A percentile compares a stretch with the other conserved stretches of the same genome.
phyloP scores from a whole-genome alignment of 306 rosid species.

The Abrus precatorius region DNA sequence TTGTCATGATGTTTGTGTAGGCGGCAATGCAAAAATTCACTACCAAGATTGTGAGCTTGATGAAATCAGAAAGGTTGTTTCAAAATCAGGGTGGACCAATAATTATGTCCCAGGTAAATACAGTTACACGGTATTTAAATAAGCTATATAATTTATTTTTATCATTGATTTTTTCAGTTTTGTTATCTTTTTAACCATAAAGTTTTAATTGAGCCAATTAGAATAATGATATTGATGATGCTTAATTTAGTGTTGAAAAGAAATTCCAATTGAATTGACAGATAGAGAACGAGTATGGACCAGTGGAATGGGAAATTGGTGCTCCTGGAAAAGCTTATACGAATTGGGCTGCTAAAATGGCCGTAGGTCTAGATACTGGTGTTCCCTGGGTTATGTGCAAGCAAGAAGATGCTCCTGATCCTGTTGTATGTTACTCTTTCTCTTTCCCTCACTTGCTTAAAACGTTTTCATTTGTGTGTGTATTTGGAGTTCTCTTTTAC shows the following conservation, averaged over 20 bases:
- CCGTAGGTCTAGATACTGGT: constrained; percentile 72
- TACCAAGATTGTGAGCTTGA: constrained; percentile 75
- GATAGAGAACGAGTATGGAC: constrained; percentile 92
- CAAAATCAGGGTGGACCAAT: constrained; percentile 96
- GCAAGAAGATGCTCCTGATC: constrained; percentile 89
- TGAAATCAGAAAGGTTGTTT: constrained; percentile 83
- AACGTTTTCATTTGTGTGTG: not conserved
- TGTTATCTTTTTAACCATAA: not conserved
- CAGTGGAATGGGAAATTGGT: constrained; percentile 71
- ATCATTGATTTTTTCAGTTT: not conserved
- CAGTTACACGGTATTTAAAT: not conserved
- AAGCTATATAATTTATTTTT: not conserved
- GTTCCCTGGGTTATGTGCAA: constrained; percentile 99
- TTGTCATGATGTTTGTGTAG: constrained; percentile 53
- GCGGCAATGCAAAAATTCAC: constrained; percentile 93
- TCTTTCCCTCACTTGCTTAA: not conserved
- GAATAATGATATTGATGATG: not conserved
- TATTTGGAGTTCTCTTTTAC: constrained; percentile 37
- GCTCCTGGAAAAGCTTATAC: constrained; percentile 77
- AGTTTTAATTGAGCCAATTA: constrained; percentile 29
- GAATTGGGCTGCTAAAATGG: constrained; percentile 91
- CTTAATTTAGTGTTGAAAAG: not conserved
- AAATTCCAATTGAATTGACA: constrained; percentile 44
- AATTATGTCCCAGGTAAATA: constrained; percentile 87
- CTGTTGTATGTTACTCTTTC: constrained; percentile 63